Evolutionary conservation across 1,284 basidiomycete species (phyloP).

Genomic region (Pseudozyma flocculosa): DNA sequence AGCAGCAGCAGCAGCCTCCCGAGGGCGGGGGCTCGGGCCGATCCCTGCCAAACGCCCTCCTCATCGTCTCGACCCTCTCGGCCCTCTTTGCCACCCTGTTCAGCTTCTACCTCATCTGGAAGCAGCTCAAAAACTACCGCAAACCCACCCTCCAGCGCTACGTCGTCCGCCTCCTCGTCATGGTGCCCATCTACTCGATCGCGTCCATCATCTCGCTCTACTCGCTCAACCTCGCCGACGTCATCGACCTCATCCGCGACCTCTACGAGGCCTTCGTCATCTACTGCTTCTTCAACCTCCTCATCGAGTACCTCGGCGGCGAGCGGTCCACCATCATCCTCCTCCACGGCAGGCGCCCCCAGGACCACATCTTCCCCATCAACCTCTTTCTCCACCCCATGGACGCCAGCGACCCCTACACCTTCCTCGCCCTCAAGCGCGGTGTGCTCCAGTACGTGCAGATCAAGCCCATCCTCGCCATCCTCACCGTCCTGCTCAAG

Average conservation of each 20-base stretch:
- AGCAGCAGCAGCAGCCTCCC: constrained; percentile 2
- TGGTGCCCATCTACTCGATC: constrained; percentile 92
- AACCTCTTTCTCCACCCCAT: constrained; percentile 58
- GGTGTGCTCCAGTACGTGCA: constrained; percentile 97
- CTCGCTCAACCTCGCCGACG: constrained; percentile 90
- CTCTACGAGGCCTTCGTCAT: constrained; percentile 98
- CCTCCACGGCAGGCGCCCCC: constrained; percentile 83
- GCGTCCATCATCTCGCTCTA: constrained; percentile 90
- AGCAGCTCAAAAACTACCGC: constrained; percentile 72
- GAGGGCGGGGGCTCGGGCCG: constrained; percentile 61
- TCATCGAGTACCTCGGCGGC: constrained; percentile 76
- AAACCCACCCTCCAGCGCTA: constrained; percentile 65
- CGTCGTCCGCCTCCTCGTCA: constrained; percentile 93
- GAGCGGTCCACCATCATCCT: constrained; percentile 88
- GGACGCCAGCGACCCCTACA: constrained; percentile 66
- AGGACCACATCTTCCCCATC: constrained; percentile 80
- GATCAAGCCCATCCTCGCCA: constrained; percentile 85
- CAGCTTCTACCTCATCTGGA: constrained; percentile 77
- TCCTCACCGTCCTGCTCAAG: constrained; percentile 82
- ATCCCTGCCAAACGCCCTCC: constrained; percentile 63
- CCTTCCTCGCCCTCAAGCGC: constrained; percentile 87
- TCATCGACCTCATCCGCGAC: constrained; percentile 91
- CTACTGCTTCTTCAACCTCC: constrained; percentile 66
- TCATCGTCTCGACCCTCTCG: constrained; percentile 65
- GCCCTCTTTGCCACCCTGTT: constrained; percentile 70